These are phyloP conservation scores for Bryoglossum gracile DNA, from an alignment of 495 filamentous ascomycete genomes.

Conservation along the genomic window DNA sequence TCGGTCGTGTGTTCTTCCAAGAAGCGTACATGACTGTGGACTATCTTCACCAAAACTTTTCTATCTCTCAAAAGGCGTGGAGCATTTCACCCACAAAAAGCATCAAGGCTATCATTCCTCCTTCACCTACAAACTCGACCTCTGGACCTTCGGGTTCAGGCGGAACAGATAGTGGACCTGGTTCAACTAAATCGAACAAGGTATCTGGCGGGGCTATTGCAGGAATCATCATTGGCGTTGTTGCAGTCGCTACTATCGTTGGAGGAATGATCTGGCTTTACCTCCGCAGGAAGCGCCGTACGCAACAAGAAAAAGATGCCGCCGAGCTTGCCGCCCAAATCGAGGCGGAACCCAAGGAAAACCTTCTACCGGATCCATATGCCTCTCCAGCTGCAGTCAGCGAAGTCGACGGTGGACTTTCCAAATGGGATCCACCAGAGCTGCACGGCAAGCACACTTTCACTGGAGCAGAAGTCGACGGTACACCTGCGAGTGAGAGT, in stretches of 20 bases:
- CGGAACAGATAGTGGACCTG: neutral
- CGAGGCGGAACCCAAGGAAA: neutral
- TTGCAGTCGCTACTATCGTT: neutral
- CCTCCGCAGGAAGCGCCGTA: neutral
- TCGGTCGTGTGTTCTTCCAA: conserved; percentile 50
- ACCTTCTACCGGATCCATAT: neutral
- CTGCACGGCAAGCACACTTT: neutral
- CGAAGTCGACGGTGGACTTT: neutral
- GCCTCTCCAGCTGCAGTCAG: neutral
- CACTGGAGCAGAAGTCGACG: neutral
- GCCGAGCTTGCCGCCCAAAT: neutral
- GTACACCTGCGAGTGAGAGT: neutral
- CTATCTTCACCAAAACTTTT: conserved; percentile 3
- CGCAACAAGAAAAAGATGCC: neutral
- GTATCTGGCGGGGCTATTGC: neutral
- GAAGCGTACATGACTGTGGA: conserved; percentile 37
- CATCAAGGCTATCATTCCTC: neutral
- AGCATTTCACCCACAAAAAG: neutral
- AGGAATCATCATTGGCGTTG: neutral
- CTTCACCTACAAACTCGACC: neutral
- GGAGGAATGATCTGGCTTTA: neutral
- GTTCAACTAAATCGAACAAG: too few species aligned
- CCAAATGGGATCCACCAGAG: neutral
- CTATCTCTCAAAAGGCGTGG: conserved; percentile 5
- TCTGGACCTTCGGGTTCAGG: neutral